Evolutionary conservation across 805 yeast species (phyloP).

Genomic region (Ogataea trehalophila): DNA sequence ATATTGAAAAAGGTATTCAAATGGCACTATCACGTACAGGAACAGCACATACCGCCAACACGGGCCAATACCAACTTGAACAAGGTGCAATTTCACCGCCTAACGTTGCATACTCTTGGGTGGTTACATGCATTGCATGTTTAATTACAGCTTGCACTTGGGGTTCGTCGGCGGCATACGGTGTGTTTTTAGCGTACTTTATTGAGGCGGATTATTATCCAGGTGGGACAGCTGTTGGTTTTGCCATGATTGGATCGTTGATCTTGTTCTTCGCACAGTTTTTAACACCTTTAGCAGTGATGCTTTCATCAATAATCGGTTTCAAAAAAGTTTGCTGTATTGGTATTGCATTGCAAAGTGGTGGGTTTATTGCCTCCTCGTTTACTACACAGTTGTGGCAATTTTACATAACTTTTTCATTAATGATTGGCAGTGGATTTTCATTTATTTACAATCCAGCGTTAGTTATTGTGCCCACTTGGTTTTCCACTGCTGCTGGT

Average conservation of each 20-base stretch:
- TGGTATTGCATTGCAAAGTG: conserved; percentile 26
- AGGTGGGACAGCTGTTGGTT: conserved; percentile 52
- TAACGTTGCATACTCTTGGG: conserved; percentile 49
- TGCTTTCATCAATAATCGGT: conserved; percentile 11
- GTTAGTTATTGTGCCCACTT: conserved; percentile 43
- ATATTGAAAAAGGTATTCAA: no score
- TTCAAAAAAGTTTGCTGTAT: conserved; percentile 15
- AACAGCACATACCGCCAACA: neutral
- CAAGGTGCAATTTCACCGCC: neutral
- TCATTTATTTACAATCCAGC: conserved; percentile 44
- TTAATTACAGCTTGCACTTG: conserved; percentile 50
- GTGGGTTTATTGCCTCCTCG: conserved; percentile 45
- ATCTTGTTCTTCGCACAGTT: conserved; percentile 11
- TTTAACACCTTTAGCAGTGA: conserved; percentile 8
- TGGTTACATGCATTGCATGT: conserved; percentile 36
- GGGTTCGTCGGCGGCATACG: conserved; percentile 64
- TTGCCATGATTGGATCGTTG: conserved; percentile 56
- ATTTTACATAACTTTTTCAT: conserved; percentile 46
- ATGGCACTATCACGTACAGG: neutral
- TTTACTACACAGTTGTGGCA: conserved; percentile 44
- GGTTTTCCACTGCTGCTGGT: conserved; percentile 33
- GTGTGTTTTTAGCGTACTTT: conserved; percentile 54
- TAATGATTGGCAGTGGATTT: conserved; percentile 45
- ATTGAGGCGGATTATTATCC: conserved; percentile 41
- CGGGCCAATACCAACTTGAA: neutral